These are phyloP conservation scores for Blastomyces gilchristii DNA, from an alignment of 2,329 filamentous ascomycete species.

Conservation along the genomic window DNA sequence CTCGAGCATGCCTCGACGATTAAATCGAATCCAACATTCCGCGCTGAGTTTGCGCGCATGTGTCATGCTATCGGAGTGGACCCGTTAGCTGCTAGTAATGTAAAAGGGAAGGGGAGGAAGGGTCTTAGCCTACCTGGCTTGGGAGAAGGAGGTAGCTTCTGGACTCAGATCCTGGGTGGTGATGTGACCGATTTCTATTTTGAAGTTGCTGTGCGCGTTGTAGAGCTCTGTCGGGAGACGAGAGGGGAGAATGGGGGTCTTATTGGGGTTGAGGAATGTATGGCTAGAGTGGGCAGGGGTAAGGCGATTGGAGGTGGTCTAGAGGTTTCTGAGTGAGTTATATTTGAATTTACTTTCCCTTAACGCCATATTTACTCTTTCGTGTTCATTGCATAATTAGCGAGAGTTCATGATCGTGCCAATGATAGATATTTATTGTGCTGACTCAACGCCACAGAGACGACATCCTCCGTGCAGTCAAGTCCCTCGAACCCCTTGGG, in stretches of 20 bases:
- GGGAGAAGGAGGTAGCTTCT: constrained; percentile 57
- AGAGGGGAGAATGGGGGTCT: constrained; percentile 85
- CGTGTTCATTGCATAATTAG: not conserved
- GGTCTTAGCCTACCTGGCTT: constrained; percentile 28
- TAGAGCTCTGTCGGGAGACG: constrained; percentile 82
- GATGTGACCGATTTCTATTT: constrained; percentile 98
- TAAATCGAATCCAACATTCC: constrained; percentile 86
- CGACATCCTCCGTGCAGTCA: constrained; percentile 81
- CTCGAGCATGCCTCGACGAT: constrained; percentile 93
- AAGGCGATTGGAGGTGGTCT: constrained; percentile 64
- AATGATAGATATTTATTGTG: not conserved
- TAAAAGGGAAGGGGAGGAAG: constrained; percentile 39
- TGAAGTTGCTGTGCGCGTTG: constrained; percentile 87
- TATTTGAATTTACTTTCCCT: constrained; percentile 5
- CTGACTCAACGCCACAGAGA: constrained; percentile 44
- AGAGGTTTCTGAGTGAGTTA: constrained; percentile 61
- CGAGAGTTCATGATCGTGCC: not conserved
- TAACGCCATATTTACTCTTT: not conserved
- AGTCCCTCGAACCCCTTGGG: constrained; percentile 74
- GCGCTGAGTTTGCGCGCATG: constrained; percentile 97
- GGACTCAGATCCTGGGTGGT: constrained; percentile 83
- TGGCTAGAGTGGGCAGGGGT: constrained; percentile 61
- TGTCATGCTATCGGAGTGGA: constrained; percentile 95
- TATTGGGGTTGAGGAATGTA: constrained; percentile 72
- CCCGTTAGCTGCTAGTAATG: constrained; percentile 63